Conservation (phyloP, 805 yeast species). For the Cyberlindnera petersonii region DNA sequence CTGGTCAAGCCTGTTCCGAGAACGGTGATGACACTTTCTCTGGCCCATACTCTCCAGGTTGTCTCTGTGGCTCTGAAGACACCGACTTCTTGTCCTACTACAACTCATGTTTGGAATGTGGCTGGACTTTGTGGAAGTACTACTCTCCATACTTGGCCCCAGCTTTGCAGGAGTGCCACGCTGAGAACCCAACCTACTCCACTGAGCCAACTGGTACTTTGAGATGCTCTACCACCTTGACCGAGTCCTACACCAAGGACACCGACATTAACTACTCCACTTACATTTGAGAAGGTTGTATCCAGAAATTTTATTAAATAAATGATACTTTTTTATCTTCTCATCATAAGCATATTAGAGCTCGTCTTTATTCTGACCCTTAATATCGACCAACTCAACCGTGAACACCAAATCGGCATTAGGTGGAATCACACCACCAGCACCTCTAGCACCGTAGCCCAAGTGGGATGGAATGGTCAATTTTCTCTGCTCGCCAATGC, state of each 20-base stretch:
- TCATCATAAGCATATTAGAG: constrained; percentile 10
- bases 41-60: constrained; percentile 17
- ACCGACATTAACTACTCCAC: not conserved
- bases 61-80: constrained; percentile 21
- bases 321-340: not conserved
- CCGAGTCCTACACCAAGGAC: constrained; percentile 6
- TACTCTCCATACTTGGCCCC: constrained; percentile 26
- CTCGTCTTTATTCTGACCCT: constrained; percentile 31
- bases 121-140: constrained; percentile 35
- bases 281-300: constrained; percentile 1
- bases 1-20: constrained; percentile 28
- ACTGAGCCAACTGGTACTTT: constrained; percentile 32
- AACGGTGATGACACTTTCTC: constrained; percentile 5
- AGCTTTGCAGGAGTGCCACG: constrained; percentile 28
- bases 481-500: constrained; percentile 82
- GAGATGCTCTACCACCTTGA: constrained; percentile 26
- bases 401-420: constrained; percentile 67
- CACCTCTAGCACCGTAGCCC: constrained; percentile 75
- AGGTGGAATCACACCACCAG: constrained; percentile 76
- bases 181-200: constrained; percentile 8
- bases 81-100: constrained; percentile 22
- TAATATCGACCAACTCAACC: constrained; percentile 59
- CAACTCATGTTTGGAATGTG: constrained; percentile 33
- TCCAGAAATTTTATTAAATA: no score
- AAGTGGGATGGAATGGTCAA: constrained; percentile 73